Base-by-base conservation (phyloP, 2,329 filamentous ascomycete genomes). In the Pochonia chlamydosporia region DNA sequence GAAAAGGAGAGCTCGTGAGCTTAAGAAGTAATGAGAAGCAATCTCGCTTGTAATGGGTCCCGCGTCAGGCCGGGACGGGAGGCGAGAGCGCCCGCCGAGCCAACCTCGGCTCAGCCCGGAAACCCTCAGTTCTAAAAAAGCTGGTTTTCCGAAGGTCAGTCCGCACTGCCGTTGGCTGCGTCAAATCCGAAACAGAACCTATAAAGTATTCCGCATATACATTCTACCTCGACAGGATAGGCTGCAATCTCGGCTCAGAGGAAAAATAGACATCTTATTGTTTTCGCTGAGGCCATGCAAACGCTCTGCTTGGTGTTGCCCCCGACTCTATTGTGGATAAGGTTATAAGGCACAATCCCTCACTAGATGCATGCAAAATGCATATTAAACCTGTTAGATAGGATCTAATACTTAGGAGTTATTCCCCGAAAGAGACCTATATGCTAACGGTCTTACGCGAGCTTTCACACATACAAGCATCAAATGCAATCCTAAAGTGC, bases 131-230 rank as follows among this genome's bases (percentile, higher is more conserved):
- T 11, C 44, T 49, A 16, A 49, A 49, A 40, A 49, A 33, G 10
- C 48, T 44, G 36, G 21, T 49, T 18, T 49, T 49, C 16, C 21
- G 44, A 40, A 21, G 33, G 24, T 49, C 39, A 10, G 24, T 46
- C 13, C 39, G 39, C 9, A 49, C 37, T 25, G 20, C 33, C 10
- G 18, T 16, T 18, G 39, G 48, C 11, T 49, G 39, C 39, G 26
- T 43, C 21, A 49, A 49, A 39, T 49, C 48, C 4, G 25, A 14
- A 5, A 49, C 40, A 21, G 43, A 49, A 4, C 48, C 44, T 4
- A 47, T 49, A 33, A 49, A 49, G 35, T 49, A 49, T 41, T 49
- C 48, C 4, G 13, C 44, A 4, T 49, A 49, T 37, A 31, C 44
- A 2, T 49, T 46, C 30, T 49, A 49, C 30, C 43, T 49, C 18